These are phyloP conservation scores for Saccharomycopsis fodiens DNA, from an alignment of 805 yeast genomes.

Conservation along the genomic window DNA sequence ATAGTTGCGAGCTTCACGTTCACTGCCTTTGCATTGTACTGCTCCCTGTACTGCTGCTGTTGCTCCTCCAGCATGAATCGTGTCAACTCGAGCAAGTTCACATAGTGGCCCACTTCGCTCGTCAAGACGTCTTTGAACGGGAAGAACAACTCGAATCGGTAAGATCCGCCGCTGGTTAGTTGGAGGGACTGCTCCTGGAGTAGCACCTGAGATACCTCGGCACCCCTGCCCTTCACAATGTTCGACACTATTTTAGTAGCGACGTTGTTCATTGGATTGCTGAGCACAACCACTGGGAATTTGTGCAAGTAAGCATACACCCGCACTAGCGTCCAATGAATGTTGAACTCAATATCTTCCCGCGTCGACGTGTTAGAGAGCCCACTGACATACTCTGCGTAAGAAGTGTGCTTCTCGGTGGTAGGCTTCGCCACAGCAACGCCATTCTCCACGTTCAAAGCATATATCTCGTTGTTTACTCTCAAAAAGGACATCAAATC, in stretches of 20 bases:
- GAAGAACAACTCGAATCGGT: conserved; percentile 27
- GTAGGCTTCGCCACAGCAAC: not conserved
- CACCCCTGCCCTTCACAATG: conserved; percentile 34
- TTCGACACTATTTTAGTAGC: conserved; percentile 37
- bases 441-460: conserved; percentile 8
- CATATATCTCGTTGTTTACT: not conserved
- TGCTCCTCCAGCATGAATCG: conserved; percentile 4
- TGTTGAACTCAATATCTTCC: conserved; percentile 17
- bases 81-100: conserved; percentile 10
- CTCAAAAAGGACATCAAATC: conserved; percentile 13
- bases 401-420: not conserved
- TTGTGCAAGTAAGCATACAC: conserved; percentile 25
- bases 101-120: conserved; percentile 28
- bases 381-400: conserved; percentile 9
- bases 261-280: conserved; percentile 36
- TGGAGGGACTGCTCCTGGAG: conserved; percentile 29
- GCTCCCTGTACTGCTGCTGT: not conserved
- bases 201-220: conserved; percentile 31
- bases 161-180: conserved; percentile 8
- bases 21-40: conserved; percentile 17
- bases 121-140: conserved; percentile 37
- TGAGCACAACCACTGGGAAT: conserved; percentile 32
- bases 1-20: conserved; percentile 36
- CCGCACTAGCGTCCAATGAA: conserved; percentile 11
- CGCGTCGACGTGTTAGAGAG: conserved; percentile 11